These are phyloP conservation scores for Botrytis deweyae DNA, from an alignment of 2,329 filamentous ascomycete genomes.

Conservation along the genomic window DNA sequence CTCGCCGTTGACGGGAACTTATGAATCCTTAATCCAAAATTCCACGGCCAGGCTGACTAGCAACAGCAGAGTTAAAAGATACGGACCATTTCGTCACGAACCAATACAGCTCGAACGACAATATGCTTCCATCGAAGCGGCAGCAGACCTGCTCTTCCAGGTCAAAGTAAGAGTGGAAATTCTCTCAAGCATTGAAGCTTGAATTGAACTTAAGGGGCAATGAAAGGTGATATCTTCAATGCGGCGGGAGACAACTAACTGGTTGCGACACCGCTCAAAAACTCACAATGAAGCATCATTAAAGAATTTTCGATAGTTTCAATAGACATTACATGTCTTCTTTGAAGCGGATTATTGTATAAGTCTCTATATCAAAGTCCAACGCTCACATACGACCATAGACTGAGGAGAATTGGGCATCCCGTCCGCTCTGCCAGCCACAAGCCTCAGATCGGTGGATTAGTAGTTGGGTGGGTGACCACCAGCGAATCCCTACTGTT, in stretches of 20 bases:
- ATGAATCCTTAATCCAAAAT: background rate
- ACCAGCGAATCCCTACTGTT: conserved; percentile 13
- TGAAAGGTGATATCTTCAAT: background rate
- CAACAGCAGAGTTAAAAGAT: background rate
- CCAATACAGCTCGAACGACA: background rate
- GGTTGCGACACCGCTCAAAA: background rate
- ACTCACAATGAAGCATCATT: background rate
- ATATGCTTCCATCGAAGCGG: background rate
- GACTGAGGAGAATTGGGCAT: conserved; percentile 10
- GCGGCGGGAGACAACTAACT: background rate
- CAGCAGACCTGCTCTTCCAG: background rate
- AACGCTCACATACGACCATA: background rate
- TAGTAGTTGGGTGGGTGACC: conserved; percentile 12
- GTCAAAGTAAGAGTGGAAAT: no score
- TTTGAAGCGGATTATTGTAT: background rate
- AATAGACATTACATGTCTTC: background rate
- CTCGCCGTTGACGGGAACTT: background rate
- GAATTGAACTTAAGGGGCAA: no score
- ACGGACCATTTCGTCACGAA: background rate
- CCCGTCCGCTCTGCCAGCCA: conserved; percentile 11
- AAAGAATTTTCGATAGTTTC: no score
- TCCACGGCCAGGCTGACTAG: no score
- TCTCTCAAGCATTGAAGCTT: no score
- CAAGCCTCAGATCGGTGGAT: conserved; percentile 2
- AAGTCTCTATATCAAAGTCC: rapidly evolving